Base-by-base conservation (phyloP, 805 yeast species). In the Starmera caribaea region DNA sequence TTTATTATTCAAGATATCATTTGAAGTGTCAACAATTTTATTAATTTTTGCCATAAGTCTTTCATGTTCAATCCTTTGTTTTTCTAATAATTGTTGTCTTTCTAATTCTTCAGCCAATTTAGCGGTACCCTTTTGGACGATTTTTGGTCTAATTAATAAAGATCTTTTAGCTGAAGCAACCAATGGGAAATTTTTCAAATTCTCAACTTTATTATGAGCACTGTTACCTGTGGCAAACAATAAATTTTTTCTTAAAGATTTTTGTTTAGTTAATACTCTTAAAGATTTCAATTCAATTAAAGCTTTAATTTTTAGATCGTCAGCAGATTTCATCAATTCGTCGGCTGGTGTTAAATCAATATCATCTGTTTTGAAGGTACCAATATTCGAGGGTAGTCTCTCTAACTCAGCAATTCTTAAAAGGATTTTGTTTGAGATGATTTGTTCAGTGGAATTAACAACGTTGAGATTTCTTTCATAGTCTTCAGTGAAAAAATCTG, bases 41-140 rank as follows among this genome's bases (percentile, higher is more conserved):
- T 61, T 53, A 16, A 79, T 69, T 50, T 69, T 76, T 40, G 65
- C 62, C 38, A 70, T 60, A 45, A 75, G 84, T 43, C 68, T 50
- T 37, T 67, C 66, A 44, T 71, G 72, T 46, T 76, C 76, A 28
- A 68, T 48, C 46, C 68, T 68, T 40, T 68, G 66, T 45, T 71
- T 71, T 50, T 83, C 90, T 40, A 74, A 60, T 45, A 72, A 69
- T 54, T 81, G 82, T 50, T 80, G 81, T 54, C 78, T 81, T 51
- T 82, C 87, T 42, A 84, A 65, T 53, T 81, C 85, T 55, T 78
- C 81, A 4, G 89, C 88, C 35, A 84, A 63, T 44, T 80, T 68
- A 5, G 86, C 82, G 1, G 94, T 84, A 51, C 81, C 83, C 15
- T 80, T 77, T 27, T 81, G 81, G 43, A 76, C 76, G 39, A 80